Conservation (phyloP, 345 rosid genomes). For the Abelmoschus esculentus region DNA sequence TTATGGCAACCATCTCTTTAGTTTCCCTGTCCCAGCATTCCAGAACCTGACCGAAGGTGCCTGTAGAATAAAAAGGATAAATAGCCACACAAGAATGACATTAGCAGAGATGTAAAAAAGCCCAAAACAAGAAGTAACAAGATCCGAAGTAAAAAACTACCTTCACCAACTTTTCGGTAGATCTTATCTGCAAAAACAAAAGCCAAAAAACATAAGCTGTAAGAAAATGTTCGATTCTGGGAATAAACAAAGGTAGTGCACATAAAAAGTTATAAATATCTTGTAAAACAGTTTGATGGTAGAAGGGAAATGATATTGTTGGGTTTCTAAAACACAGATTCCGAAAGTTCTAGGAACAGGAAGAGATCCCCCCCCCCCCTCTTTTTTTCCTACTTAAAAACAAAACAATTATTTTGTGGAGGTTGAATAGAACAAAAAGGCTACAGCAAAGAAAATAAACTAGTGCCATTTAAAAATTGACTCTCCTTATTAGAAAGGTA, state of each 20-base stretch:
- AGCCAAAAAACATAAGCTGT: not conserved
- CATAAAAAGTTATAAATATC: not conserved
- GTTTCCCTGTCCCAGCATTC: constrained; percentile 72
- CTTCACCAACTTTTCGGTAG: constrained; percentile 64
- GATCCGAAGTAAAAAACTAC: constrained; percentile 21
- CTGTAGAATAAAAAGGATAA: constrained; percentile 26
- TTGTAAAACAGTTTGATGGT: not conserved
- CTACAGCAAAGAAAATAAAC: not conserved
- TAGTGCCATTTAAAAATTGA: not conserved
- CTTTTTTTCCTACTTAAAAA: not conserved
- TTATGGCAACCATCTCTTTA: constrained; percentile 55
- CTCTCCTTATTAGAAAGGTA: not conserved
- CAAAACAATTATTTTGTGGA: not conserved
- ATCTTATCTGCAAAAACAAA: constrained; percentile 46
- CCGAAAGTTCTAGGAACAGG: not conserved
- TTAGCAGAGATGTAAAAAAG: not conserved
- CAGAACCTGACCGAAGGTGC: constrained; percentile 71
- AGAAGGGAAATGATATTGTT: not conserved
- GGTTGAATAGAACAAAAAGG: not conserved
- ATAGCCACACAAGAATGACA: not conserved
- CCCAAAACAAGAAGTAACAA: not conserved
- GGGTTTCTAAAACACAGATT: not conserved
- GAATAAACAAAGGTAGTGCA: not conserved
- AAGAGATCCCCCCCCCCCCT: not conserved
- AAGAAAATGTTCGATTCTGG: not conserved